Percentiles rank a stretch among this genome's conserved stretches.
These are phyloP conservation scores for Botrytis galanthina DNA, from an alignment of 2,329 filamentous ascomycete genomes.

Conservation along the genomic window DNA sequence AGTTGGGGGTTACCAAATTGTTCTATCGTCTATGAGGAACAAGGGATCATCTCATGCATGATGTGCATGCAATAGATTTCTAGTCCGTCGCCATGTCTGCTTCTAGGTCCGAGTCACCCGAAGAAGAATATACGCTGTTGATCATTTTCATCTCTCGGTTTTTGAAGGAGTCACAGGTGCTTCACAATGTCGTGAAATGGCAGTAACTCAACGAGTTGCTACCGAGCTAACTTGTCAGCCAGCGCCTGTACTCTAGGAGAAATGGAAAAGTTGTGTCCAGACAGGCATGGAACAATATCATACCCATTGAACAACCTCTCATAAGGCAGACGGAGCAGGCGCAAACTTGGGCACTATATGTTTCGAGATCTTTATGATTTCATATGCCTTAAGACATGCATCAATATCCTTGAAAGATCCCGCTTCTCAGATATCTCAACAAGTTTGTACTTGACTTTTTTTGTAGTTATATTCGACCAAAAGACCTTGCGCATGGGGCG, in stretches of 20 bases:
- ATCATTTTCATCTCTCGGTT: constrained; percentile 8
- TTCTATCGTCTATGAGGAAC: neutral
- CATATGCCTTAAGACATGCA: neutral
- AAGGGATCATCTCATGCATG: constrained; percentile 5
- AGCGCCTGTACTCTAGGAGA: constrained; percentile 4
- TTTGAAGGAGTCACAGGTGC: constrained; percentile 9
- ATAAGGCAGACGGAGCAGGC: neutral
- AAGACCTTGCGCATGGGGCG: neutral
- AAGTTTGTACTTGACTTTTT: neutral
- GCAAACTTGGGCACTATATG: neutral
- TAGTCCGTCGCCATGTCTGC: constrained; percentile 7
- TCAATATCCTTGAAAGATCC: neutral
- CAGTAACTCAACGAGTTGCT: constrained; percentile 1
- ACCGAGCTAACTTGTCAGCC: constrained; percentile 7
- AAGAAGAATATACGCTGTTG: constrained; percentile 10
- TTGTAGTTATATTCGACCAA: neutral
- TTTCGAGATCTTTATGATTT: neutral
- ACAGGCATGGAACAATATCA: neutral
- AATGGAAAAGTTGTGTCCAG: neutral
- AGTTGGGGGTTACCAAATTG: neutral
- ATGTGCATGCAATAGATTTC: neutral
- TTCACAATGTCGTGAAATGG: neutral
- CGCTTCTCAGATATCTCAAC: neutral
- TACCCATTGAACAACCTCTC: neutral
- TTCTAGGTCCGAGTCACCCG: constrained; percentile 10